Percentiles rank a stretch among this genome's conserved stretches.
Evolutionary conservation across 78 protist species (phyloP).

Genomic region (Tieghemostelium lacteum): DNA sequence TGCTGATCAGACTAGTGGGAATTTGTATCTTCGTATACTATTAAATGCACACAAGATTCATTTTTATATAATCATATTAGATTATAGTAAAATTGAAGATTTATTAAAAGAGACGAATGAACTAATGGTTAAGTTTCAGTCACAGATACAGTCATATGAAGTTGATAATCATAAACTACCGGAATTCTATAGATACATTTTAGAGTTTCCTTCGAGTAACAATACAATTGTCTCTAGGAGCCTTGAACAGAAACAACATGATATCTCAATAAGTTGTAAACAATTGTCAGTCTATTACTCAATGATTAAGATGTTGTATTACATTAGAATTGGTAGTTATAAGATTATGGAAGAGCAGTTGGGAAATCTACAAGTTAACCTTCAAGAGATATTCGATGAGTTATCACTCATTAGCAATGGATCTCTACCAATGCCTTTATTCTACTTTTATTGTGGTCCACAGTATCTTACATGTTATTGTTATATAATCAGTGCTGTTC

Average conservation of each 20-base stretch:
- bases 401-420: not conserved
- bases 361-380: not conserved
- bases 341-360: not conserved
- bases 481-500: constrained; percentile 25
- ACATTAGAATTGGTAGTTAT: constrained; percentile 43
- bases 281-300: constrained; percentile 37
- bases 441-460: constrained; percentile 17
- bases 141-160: not conserved
- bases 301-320: constrained; percentile 3
- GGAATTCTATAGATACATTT: constrained; percentile 21
- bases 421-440: constrained; percentile 13
- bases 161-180: constrained; percentile 15
- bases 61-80: constrained; percentile 17
- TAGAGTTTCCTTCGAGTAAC: constrained; percentile 13
- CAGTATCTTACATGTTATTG: constrained; percentile 13
- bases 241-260: constrained; percentile 3
- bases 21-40: not conserved
- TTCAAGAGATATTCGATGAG: constrained; percentile 17
- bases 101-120: not conserved
- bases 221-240: constrained; percentile 6
- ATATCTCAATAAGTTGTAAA: constrained; percentile 7
- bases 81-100: constrained; percentile 9
- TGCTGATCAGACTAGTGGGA: not conserved
- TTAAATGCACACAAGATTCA: constrained; percentile 25
- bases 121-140: not conserved